These are phyloP conservation scores for Lachnellula cervina DNA, from an alignment of 2,329 filamentous ascomycete species.

Conservation along the genomic window DNA sequence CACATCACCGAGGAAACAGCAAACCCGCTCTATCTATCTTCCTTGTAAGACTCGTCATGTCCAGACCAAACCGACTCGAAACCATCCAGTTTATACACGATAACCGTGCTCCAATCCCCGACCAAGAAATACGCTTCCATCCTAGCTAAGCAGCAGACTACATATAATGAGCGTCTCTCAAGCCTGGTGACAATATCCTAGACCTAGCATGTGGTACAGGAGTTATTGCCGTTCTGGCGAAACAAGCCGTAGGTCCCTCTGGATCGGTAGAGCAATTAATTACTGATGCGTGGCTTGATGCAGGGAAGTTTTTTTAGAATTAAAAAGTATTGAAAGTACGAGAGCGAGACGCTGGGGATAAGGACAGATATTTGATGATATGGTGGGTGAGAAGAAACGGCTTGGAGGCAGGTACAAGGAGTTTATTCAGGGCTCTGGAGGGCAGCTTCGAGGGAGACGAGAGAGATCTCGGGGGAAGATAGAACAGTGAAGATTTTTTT, in stretches of 20 bases:
- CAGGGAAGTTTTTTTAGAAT: constrained; percentile 7
- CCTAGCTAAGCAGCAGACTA: constrained; percentile 13
- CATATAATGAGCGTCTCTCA: constrained; percentile 8
- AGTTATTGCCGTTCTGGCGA: constrained; percentile 8
- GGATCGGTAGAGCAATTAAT: constrained; percentile 7
- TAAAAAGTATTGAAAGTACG: constrained; percentile 4
- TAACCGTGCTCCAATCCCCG: constrained; percentile 12
- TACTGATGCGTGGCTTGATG: constrained; percentile 13
- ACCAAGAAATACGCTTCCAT: constrained; percentile 9
- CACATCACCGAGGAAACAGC: too few species aligned
- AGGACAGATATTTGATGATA: constrained; percentile 10
- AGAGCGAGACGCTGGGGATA: constrained; percentile 3
- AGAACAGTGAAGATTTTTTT: constrained; percentile 9
- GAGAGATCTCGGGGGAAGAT: constrained; percentile 9
- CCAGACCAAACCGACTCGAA: background rate
- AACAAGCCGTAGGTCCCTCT: constrained; percentile 1
- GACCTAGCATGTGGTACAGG: constrained; percentile 19
- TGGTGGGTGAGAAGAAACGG: constrained; percentile 4
- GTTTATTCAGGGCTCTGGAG: constrained; percentile 1
- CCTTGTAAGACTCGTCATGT: background rate
- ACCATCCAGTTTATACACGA: constrained; percentile 14
- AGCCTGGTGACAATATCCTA: constrained; percentile 11
- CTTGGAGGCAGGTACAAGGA: constrained; percentile 9
- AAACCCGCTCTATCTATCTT: background rate
- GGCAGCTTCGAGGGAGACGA: constrained; percentile 11